Evolutionary conservation across 2,329 filamentous ascomycete species (phyloP).

Genomic region (Rutstroemia sp.): DNA sequence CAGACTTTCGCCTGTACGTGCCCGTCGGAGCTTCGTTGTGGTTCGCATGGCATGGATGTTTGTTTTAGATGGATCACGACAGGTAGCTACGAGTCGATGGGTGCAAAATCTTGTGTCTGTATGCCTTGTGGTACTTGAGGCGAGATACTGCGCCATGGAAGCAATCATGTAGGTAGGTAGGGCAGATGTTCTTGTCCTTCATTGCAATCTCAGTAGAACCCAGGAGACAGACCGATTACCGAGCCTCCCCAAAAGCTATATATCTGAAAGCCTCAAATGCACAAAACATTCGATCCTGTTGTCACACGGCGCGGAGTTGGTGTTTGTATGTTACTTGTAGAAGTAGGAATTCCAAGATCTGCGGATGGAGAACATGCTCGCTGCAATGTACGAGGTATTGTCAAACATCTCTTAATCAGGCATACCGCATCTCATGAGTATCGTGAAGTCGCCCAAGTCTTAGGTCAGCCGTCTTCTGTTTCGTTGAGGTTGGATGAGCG

Average conservation of each 20-base stretch:
- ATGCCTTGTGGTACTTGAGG: neutral
- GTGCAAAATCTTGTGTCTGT: neutral
- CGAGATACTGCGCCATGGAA: neutral
- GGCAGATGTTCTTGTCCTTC: no score
- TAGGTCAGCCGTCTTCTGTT: neutral
- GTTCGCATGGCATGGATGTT: neutral
- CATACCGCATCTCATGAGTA: neutral
- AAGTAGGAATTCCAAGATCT: no score
- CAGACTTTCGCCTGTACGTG: neutral
- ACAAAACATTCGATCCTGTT: neutral
- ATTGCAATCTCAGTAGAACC: no score
- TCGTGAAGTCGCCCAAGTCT: neutral
- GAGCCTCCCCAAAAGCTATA: no score
- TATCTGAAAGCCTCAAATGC: neutral
- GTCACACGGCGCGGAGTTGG: no score
- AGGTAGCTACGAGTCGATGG: neutral
- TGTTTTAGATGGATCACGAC: neutral
- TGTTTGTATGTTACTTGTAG: no score
- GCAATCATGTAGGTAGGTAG: no score
- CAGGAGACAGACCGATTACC: no score
- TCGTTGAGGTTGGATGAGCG: neutral
- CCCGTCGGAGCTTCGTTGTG: neutral
- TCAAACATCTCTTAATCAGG: neutral
- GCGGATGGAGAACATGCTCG: no score
- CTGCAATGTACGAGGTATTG: neutral